Conservation (phyloP, 345 rosid species). For the Pseudoturritis turrita region DNA sequence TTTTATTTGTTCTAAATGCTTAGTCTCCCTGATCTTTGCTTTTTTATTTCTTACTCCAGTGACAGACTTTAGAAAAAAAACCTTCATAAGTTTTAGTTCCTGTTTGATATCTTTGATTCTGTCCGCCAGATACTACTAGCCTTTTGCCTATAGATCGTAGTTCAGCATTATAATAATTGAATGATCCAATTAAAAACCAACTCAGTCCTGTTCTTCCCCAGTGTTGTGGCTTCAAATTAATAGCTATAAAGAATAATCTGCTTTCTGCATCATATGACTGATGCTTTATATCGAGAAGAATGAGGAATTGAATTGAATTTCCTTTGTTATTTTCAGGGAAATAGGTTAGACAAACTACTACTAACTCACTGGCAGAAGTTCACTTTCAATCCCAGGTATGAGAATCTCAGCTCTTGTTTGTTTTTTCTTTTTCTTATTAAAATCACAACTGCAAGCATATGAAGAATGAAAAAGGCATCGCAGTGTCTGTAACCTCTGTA, state of each 20-base stretch:
- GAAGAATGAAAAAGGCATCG: background rate
- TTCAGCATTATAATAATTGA: background rate
- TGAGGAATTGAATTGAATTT: background rate
- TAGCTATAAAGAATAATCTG: background rate
- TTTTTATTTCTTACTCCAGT: background rate
- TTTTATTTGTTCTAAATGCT: background rate
- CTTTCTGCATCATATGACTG: background rate
- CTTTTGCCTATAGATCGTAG: background rate
- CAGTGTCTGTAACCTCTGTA: background rate
- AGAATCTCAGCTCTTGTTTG: conserved; percentile 15
- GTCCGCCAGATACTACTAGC: background rate
- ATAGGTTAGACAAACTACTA: conserved; percentile 75
- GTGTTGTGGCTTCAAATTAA: background rate
- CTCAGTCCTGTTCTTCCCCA: background rate
- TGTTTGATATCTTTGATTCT: background rate
- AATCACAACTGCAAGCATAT: background rate
- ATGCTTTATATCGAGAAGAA: background rate
- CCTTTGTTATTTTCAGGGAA: conserved; percentile 52
- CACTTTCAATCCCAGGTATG: conserved; percentile 91
- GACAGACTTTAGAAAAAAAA: background rate
- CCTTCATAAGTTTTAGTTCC: background rate
- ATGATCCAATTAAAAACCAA: background rate
- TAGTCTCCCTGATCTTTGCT: background rate
- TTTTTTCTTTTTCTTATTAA: background rate
- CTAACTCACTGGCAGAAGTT: conserved; percentile 95